A percentile compares a stretch with the other conserved stretches of the same genome.
Conservation (phyloP, 768 basidiomycete genomes). For the Amanita inopinata region DNA sequence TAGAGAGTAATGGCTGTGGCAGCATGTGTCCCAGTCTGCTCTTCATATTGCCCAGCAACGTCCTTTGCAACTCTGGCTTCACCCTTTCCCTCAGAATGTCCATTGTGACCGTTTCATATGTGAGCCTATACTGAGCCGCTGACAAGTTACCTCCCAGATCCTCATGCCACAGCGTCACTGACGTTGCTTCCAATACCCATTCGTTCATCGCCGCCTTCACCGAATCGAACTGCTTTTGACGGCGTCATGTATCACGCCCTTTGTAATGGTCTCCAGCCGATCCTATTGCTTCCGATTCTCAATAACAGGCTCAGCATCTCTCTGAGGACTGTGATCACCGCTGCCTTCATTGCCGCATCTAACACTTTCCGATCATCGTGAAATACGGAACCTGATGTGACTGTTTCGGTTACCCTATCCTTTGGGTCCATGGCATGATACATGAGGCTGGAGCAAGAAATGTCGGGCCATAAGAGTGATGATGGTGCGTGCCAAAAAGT, state of each 20-base stretch:
- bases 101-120: background rate
- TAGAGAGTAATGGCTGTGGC: background rate
- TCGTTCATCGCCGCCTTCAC: background rate
- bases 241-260: background rate
- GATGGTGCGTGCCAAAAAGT: constrained; percentile 3
- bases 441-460: background rate
- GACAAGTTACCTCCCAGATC: background rate
- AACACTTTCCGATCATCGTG: background rate
- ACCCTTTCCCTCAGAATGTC: background rate
- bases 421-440: background rate
- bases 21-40: background rate
- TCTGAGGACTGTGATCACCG: background rate
- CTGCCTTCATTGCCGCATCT: background rate
- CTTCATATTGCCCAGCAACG: background rate
- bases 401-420: background rate
- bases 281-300: background rate
- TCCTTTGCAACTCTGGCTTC: background rate
- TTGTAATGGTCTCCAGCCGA: background rate
- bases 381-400: background rate
- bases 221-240: background rate
- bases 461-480: background rate
- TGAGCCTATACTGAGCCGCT: background rate
- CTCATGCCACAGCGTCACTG: constrained; percentile 3
- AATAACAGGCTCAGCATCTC: background rate
- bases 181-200: constrained; percentile 3